Base-by-base conservation (phyloP, 495 filamentous ascomycete genomes). In the Cudoniella acicularis region DNA sequence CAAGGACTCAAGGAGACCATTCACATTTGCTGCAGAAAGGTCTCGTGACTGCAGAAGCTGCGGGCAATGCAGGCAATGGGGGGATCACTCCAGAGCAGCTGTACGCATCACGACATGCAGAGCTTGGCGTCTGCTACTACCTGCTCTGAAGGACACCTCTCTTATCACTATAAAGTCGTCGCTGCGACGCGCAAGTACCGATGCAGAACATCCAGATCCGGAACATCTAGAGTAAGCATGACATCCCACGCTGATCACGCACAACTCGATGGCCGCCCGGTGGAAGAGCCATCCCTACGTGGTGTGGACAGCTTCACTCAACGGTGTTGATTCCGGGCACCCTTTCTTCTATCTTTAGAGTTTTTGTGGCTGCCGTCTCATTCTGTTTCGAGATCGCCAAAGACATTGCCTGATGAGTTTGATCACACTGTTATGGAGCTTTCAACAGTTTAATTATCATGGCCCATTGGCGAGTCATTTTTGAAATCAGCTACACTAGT, bases 171-270 rank as follows among this genome's bases (percentile, higher is more conserved):
- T 21, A 23, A 13, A 50, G 6, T 6, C 48, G 3, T 25, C n/a
- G 3, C 21, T 10, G 10, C 48, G 23, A 50, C n/a, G 23, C 48
- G 25, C 18, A 6, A 23, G 6, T 20, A 25, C 6, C 23, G 20
- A 21, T 47, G 22, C 25, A 50, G 3, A 23, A 23, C 10, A 24
- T 24, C 48, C 21, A 50, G 45, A 48, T 25, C 48, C 20, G 23
- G 18, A 46, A 46, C 13, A 21, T 21, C 11, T n/a, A 6, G 45
- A 48, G 48, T 50, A 25, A 50, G 22, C 20, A 50, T 50, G 48
- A 50, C 48, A 50, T 23, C 20, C 10, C 43, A 21, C 48, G 23
- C 10, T 50, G 48, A 26, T 50, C 48, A 50, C 48, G 48, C 48
- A 24, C 48, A 25, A 50, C 48, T 50, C 21, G 23, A 8, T 24